A percentile compares a stretch with the other conserved stretches of the same genome.
phyloP scores from a whole-genome alignment of 306 rosid genomes.

The Sicyos baderoa region DNA sequence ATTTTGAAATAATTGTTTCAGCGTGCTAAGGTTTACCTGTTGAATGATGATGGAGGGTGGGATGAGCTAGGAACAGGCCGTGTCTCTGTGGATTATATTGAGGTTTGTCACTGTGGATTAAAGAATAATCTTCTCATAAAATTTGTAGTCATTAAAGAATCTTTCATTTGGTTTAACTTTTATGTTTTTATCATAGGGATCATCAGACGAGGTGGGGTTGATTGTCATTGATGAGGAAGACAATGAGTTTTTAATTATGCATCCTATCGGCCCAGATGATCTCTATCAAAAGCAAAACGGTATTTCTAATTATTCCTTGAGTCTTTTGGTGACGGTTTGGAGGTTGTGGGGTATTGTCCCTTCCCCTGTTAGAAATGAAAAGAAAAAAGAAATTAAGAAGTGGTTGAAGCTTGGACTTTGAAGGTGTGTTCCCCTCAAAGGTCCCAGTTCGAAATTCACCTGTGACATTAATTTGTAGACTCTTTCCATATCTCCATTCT shows the following conservation, averaged over 20 bases:
- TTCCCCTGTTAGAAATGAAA: constrained; percentile 3
- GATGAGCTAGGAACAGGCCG: constrained; percentile 98
- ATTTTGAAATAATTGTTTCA: constrained; percentile 30
- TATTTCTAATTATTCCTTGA: constrained; percentile 22
- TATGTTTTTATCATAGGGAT: constrained; percentile 47
- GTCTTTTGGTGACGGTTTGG: neutral
- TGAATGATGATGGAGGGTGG: constrained; percentile 89
- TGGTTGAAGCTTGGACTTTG: no score
- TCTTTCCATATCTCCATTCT: no score
- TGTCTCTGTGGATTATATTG: constrained; percentile 73
- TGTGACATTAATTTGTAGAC: no score
- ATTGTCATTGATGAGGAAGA: constrained; percentile 84
- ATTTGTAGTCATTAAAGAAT: constrained; percentile 8
- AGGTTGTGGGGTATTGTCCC: constrained; percentile 2
- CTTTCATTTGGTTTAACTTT: constrained; percentile 13
- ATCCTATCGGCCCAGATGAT: constrained; percentile 69
- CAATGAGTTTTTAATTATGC: constrained; percentile 58
- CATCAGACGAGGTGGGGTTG: constrained; percentile 80
- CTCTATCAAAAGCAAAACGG: constrained; percentile 94
- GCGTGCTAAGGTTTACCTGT: constrained; percentile 93
- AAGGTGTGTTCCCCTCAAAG: no score
- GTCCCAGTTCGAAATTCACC: no score
- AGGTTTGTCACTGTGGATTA: no score
- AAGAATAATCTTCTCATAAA: neutral
- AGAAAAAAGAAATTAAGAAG: neutral